Evolutionary conservation across 2,329 filamentous ascomycete genomes (phyloP).

Genomic region (Colletotrichum noveboracense): DNA sequence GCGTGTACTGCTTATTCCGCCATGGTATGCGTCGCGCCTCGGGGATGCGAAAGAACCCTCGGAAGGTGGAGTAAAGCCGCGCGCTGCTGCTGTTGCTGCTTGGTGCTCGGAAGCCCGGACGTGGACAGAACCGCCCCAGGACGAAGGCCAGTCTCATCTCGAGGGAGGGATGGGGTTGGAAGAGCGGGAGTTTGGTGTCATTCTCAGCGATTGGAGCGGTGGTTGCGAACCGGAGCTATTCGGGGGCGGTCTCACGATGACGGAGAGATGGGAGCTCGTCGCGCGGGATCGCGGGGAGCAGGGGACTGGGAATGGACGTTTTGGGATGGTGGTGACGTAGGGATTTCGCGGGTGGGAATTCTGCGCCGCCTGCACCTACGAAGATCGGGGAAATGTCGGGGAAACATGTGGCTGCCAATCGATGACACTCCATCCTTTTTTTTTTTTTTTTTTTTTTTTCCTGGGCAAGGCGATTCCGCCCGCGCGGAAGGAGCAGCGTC

Average conservation of each 20-base stretch:
- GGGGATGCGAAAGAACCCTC: background rate
- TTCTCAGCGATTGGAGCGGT: conserved; percentile 14
- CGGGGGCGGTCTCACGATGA: background rate
- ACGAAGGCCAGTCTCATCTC: conserved; percentile 52
- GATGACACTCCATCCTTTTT: background rate
- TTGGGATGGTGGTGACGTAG: conserved; percentile 33
- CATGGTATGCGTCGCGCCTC: conserved; percentile 30
- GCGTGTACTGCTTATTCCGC: conserved; percentile 23
- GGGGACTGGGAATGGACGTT: background rate
- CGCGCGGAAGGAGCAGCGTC: background rate
- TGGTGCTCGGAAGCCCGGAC: conserved; percentile 35
- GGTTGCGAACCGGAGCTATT: background rate
- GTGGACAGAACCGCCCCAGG: conserved; percentile 50
- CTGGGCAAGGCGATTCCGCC: background rate
- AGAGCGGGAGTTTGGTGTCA: conserved; percentile 18
- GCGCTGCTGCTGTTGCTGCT: conserved; percentile 21
- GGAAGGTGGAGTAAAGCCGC: conserved; percentile 18
- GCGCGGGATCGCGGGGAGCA: conserved; percentile 9
- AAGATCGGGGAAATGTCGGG: conserved; percentile 28
- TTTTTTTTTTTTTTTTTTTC: background rate
- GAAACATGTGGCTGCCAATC: conserved; percentile 1
- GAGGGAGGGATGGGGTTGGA: conserved; percentile 23
- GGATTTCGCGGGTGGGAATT: conserved; percentile 24
- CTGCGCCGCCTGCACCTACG: no score
- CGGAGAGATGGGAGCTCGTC: background rate